A percentile compares a stretch with the other conserved stretches of the same genome.
phyloP scores from a whole-genome alignment of 139 green algal genomes.

The Closterium sp. region DNA sequence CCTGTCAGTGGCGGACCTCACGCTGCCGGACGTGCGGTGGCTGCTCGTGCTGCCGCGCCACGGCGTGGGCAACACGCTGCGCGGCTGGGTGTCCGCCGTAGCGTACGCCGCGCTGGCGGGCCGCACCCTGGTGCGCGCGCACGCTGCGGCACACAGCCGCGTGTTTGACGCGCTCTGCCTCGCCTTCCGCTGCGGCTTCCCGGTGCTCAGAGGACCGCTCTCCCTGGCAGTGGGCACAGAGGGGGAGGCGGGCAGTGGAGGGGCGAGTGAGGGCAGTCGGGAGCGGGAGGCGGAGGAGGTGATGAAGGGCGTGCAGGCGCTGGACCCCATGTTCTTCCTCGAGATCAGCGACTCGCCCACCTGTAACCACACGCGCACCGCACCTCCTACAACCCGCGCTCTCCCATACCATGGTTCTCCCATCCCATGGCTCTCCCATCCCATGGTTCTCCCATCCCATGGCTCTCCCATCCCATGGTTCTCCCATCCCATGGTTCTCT shows the following conservation, averaged over 20 bases:
- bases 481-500: too few relatives aligned
- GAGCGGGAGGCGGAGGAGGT: not conserved
- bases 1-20: not conserved
- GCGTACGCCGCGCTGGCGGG: not conserved
- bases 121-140: not conserved
- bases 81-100: not conserved
- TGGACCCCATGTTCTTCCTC: not conserved
- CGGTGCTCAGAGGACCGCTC: not conserved
- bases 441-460: too few relatives aligned
- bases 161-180: not conserved
- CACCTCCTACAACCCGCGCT: too few relatives aligned
- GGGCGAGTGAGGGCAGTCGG: not conserved
- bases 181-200: conserved; percentile 2
- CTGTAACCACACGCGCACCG: not conserved
- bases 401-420: too few relatives aligned
- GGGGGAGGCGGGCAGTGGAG: not conserved
- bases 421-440: too few relatives aligned
- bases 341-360: not conserved
- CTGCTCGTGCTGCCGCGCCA: not conserved
- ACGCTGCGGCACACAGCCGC: not conserved
- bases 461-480: too few relatives aligned
- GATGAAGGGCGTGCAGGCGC: not conserved
- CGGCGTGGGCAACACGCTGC: conserved; percentile 11
- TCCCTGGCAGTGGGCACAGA: not conserved
- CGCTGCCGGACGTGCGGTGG: not conserved